A percentile compares a stretch with the other conserved stretches of the same genome.
Conservation (phyloP, 2,329 filamentous ascomycete species). For the Epichloe brachyelytri region DNA sequence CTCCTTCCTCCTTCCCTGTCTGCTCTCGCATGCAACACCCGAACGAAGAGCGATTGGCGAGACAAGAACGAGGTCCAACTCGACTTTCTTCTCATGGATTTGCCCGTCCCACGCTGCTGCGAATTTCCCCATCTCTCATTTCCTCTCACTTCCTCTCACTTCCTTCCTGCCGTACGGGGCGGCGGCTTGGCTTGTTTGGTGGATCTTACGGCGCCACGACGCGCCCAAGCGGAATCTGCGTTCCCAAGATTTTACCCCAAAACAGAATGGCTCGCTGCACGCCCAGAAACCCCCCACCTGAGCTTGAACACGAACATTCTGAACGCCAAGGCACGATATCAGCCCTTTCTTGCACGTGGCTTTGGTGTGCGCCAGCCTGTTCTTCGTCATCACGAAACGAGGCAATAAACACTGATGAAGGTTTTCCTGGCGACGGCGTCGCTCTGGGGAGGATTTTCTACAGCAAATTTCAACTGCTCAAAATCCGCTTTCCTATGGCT, state of each 20-base stretch:
- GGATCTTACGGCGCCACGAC: neutral
- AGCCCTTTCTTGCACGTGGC: neutral
- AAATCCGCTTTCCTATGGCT: neutral
- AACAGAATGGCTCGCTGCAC: neutral
- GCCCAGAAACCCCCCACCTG: neutral
- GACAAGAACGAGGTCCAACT: too few relatives aligned
- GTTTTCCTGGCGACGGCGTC: neutral
- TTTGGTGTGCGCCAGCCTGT: neutral
- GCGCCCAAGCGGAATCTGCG: neutral
- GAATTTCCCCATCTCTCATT: too few relatives aligned
- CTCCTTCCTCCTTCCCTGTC: neutral
- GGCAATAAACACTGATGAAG: neutral
- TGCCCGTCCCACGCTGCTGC: too few relatives aligned
- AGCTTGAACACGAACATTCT: neutral
- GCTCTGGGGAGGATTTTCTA: neutral
- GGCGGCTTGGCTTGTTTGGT: neutral
- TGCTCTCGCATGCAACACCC: neutral
- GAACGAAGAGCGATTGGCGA: neutral
- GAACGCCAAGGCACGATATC: neutral
- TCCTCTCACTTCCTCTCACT: too few relatives aligned
- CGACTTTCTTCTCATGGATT: too few relatives aligned
- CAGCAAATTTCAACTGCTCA: neutral
- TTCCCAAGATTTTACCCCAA: neutral
- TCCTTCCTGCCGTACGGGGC: neutral
- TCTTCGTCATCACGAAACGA: neutral